Evolutionary conservation across 805 yeast genomes (phyloP).

Genomic region (Yarrowia yakushimensis): DNA sequence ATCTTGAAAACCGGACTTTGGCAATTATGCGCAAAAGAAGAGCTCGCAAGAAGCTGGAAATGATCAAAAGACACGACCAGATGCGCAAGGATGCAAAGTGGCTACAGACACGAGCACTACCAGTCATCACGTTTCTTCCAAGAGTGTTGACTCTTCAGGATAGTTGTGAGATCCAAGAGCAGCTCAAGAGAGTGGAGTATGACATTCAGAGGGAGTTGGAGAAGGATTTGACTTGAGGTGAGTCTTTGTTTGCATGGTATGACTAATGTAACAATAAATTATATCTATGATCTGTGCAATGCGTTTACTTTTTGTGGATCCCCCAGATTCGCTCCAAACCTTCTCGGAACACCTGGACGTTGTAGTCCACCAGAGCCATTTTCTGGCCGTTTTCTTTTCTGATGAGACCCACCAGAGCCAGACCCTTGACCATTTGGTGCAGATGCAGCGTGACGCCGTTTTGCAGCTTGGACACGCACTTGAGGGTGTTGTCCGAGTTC

Average conservation of each 20-base stretch:
- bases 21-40: neutral
- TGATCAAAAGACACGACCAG: neutral
- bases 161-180: neutral
- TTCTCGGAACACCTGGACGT: slow-evolving; percentile 73
- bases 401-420: slow-evolving; percentile 84
- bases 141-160: neutral
- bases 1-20: neutral
- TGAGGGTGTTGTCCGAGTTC: slow-evolving; percentile 42
- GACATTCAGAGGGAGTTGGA: neutral
- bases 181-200: neutral
- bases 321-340: slow-evolving; percentile 51
- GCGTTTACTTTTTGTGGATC: slow-evolving; percentile 11
- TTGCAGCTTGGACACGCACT: slow-evolving; percentile 70
- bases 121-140: neutral
- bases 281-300: neutral
- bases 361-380: slow-evolving; percentile 77
- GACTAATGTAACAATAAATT: neutral
- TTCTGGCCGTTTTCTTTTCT: slow-evolving; percentile 58
- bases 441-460: slow-evolving; percentile 82
- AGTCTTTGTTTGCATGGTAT: too few relatives aligned
- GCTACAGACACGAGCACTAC: neutral
- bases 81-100: neutral
- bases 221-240: too few relatives aligned
- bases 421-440: slow-evolving; percentile 87
- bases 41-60: neutral